Base-by-base conservation (phyloP, 495 filamentous ascomycete genomes). In the Daldinia caldariorum region DNA sequence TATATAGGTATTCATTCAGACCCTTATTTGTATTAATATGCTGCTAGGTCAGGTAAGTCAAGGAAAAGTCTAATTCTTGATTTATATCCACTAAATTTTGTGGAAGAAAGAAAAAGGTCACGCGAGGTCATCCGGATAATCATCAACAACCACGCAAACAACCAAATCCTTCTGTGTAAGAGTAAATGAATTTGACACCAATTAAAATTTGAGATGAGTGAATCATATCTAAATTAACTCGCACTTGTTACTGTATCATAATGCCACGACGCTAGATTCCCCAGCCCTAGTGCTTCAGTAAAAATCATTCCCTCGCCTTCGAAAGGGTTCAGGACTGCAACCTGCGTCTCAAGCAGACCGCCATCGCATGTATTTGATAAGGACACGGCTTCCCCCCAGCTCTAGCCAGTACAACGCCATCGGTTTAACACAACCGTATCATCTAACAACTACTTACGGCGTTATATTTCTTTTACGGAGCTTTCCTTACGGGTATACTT, bases 361-460 rank as follows among this genome's bases (percentile, higher is more conserved):
- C 18, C 51, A 64, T 55, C 47, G 4, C 26, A 53, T 56, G 20
- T 34, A 37, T 47, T 53, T 53, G 51, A 71, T 67, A 55, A 62
- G 50, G 57, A 63, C 22, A 66, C 65, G 50, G 61, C 57, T 45
- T 29, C 49, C 49, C 60, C 29, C 56, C 29, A 34, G 58, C 20
- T 32, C 64, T 50, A 61, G 51, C 57, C 61, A 29, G 51, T 34
- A 35, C 26, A 65, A 66, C 50, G 51, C 57, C 61, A 32, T 61
- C 65, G 45, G 31, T 22, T 53, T 29, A 43, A 63, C 8, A 56
- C 10, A 38, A 63, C 39, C 29, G 6, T 14, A 59, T 49, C 8
- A 26, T 26, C 26, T 3, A 50, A 45, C 18, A 56, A 22, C 50
- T 22, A 50, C 50, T 61, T 20, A 20, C 45, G 9, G 22, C 18